phyloP scores from a whole-genome alignment of 495 filamentous ascomycete genomes.

The Penicillium coprophilum region DNA sequence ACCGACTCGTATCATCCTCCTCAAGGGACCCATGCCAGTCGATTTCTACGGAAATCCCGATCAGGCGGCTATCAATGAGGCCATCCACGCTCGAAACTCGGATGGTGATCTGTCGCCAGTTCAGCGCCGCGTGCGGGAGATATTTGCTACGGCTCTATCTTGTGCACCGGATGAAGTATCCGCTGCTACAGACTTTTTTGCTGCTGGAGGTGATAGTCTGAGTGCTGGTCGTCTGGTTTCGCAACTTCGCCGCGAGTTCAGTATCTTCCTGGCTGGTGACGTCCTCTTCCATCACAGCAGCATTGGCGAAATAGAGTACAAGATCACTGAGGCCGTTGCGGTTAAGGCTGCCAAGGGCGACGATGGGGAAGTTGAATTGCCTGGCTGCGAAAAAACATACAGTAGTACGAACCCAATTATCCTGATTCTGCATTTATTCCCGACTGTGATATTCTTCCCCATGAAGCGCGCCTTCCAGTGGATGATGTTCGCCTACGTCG shows the following conservation, averaged over 20 bases:
- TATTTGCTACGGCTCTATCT: conserved; percentile 31
- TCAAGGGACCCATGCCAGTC: conserved; percentile 29
- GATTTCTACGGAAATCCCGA: conserved; percentile 28
- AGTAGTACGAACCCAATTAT: conserved; percentile 41
- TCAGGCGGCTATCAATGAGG: conserved; percentile 20
- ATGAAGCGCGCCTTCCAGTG: conserved; percentile 39
- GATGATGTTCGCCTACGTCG: conserved; percentile 36
- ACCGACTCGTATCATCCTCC: conserved; percentile 27
- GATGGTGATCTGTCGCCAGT: conserved; percentile 21
- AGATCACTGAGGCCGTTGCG: conserved; percentile 29
- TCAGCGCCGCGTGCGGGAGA: conserved; percentile 27
- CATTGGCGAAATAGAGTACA: conserved; percentile 20
- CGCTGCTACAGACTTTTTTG: conserved; percentile 40
- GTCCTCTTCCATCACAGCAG: conserved; percentile 39
- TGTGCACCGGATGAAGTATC: conserved; percentile 25
- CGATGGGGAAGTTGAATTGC: conserved; percentile 16
- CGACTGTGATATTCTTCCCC: conserved; percentile 36
- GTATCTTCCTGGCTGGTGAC: conserved; percentile 36
- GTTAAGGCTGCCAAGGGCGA: conserved; percentile 18
- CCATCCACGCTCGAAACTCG: conserved; percentile 18
- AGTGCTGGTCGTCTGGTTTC: conserved; percentile 43
- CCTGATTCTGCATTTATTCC: conserved; percentile 39
- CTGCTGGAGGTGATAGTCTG: conserved; percentile 46
- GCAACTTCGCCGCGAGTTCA: conserved; percentile 36
- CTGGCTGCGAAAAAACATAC: conserved; percentile 29